Percentiles rank a stretch among this genome's conserved stretches.
phyloP scores from a whole-genome alignment of 345 rosid species.

The Excoecaria cochinchinensis region DNA sequence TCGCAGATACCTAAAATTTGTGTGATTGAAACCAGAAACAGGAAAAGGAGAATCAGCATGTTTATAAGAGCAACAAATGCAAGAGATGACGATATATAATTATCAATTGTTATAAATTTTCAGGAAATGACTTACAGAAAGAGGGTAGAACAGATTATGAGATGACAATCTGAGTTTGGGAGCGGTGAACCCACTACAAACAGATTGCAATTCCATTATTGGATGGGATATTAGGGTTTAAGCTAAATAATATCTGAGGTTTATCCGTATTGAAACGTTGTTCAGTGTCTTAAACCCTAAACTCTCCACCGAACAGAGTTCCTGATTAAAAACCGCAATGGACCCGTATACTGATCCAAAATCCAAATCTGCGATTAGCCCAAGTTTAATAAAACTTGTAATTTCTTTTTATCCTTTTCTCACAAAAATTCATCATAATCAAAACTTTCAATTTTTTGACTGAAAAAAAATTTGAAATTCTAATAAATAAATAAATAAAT shows the following conservation, averaged over 20 bases:
- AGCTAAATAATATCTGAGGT: not conserved
- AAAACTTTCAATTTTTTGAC: too few species aligned
- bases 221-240: not conserved
- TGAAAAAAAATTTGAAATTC: too few species aligned
- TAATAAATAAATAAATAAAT: too few species aligned
- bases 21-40: conserved; percentile 20
- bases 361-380: not conserved
- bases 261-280: not conserved
- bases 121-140: conserved; percentile 34
- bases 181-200: conserved; percentile 42
- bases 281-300: conserved; percentile 32
- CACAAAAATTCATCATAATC: too few species aligned
- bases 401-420: too few species aligned
- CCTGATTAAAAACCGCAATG: not conserved
- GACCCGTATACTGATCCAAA: not conserved
- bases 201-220: conserved; percentile 51
- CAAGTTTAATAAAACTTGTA: not conserved
- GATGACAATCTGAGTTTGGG: conserved; percentile 34
- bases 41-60: not conserved
- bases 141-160: conserved; percentile 17
- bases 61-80: not conserved
- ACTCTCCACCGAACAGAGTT: not conserved
- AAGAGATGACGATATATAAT: not conserved
- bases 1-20: conserved; percentile 34
- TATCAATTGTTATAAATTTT: not conserved